Evolutionary conservation across 2,329 filamentous ascomycete genomes (phyloP), one percentile per base, ranked within the genome.

Genomic region (Dothideomycetes sp.): DNA sequence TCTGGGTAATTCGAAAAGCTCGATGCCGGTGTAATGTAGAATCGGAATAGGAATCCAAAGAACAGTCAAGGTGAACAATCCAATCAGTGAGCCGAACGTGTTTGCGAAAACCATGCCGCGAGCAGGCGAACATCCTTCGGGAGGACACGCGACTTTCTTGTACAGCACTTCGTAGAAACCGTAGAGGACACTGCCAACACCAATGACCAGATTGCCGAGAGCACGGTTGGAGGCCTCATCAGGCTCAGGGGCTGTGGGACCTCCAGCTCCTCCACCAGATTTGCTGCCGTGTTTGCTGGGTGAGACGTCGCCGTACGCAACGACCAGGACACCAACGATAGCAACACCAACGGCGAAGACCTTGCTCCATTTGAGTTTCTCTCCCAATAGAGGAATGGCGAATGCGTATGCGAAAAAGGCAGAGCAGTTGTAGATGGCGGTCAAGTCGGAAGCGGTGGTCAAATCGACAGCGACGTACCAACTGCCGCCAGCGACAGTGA

Each of bases 401-500:
- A 98, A 98, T 10, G 85, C 89, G 58, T 98, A 98, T 34, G 91
- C 91, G 61, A 98, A 98, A 64, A 98, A 98, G 44, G 91, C 89
- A 39, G 85, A 94, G 70, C 91, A 98, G 65, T 98, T 98, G 73
- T 98, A 98, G 53, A 98, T 98, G 40, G 91, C 91, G 1, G 91
- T 98, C 53, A 98, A 65, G 61, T 98, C 91, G 50, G 83, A 87
- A 3, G 91, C 83, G 3, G 84, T 94, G 1, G 91, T 98, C 69
- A 94, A 66, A 63, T 86, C 84, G 44, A 98, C 89, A 12, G 91
- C 89, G 24, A 96, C 72, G 56, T 96, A 98, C 91, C 91, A 98
- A 53, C 82, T 89, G 38, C 88, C 76, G 18, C 91, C 91, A 1
- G 89, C 91, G 27, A 96, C 69, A 2, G 91, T 98, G 43, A 98